Conservation (phyloP, 2,329 filamentous ascomycete species). For the Pleomassaria siparia region DNA sequence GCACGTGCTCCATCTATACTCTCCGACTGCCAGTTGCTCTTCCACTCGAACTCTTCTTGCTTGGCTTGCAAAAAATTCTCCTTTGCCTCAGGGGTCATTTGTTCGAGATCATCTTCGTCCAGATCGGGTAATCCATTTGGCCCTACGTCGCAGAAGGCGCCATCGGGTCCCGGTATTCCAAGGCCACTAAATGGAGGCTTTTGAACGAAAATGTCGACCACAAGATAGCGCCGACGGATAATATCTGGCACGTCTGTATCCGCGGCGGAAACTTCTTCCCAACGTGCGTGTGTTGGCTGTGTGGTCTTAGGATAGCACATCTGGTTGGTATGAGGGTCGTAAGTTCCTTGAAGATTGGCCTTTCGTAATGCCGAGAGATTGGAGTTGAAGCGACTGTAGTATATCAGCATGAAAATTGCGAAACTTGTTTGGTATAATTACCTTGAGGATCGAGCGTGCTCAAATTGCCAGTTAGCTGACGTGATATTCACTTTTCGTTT, state of each 20-base stretch:
- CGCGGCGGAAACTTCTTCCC: slow-evolving; percentile 67
- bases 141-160: slow-evolving; percentile 51
- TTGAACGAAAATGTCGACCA: slow-evolving; percentile 63
- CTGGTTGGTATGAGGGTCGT: slow-evolving; percentile 90
- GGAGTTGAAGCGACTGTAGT: slow-evolving; percentile 77
- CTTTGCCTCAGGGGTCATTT: slow-evolving; percentile 71
- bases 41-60: slow-evolving; percentile 69
- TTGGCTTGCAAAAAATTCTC: slow-evolving; percentile 70
- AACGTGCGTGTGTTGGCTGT: slow-evolving; percentile 84
- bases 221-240: slow-evolving; percentile 62
- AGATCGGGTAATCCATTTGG: slow-evolving; percentile 63
- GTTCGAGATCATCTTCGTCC: slow-evolving; percentile 64
- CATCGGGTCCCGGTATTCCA: slow-evolving; percentile 62
- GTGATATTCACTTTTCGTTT: slow-evolving; percentile 88
- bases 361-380: slow-evolving; percentile 68
- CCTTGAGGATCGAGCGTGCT: slow-evolving; percentile 91
- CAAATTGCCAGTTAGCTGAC: slow-evolving; percentile 93
- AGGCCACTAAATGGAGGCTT: slow-evolving; percentile 60
- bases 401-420: slow-evolving; percentile 15
- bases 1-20: slow-evolving; percentile 53
- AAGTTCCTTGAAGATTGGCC: slow-evolving; percentile 73
- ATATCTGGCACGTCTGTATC: slow-evolving; percentile 53
- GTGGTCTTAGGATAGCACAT: slow-evolving; percentile 86
- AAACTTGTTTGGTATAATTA: slow-evolving; percentile 42
- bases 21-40: slow-evolving; percentile 73